These are phyloP conservation scores for Annulohypoxylon nitens DNA, from an alignment of 495 filamentous ascomycete species.

Conservation along the genomic window DNA sequence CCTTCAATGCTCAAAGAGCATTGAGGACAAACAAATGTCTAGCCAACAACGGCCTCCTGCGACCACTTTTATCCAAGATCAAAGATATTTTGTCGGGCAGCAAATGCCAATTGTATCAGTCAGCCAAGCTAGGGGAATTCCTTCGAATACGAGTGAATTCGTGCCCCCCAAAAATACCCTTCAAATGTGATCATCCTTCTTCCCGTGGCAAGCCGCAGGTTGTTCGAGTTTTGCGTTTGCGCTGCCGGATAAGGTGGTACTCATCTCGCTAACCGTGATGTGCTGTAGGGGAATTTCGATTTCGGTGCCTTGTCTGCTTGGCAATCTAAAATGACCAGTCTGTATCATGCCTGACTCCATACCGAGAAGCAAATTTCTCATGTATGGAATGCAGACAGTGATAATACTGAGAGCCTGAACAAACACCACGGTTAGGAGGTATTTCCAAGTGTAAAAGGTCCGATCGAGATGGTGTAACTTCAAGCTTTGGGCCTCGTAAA, in stretches of 20 bases:
- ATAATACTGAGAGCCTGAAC: neutral
- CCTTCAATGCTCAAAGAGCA: neutral
- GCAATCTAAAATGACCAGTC: constrained; percentile 2
- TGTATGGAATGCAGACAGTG: constrained; percentile 9
- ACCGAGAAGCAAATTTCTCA: constrained; percentile 6
- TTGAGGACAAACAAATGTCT: neutral
- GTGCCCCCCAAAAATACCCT: neutral
- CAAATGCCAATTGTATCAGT: neutral
- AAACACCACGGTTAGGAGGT: constrained; percentile 2
- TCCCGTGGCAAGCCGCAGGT: neutral
- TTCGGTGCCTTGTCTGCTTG: neutral
- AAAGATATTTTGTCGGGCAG: neutral
- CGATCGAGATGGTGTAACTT: neutral
- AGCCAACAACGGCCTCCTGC: neutral
- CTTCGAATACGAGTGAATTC: neutral
- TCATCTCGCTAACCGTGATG: neutral
- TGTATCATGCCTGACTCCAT: constrained; percentile 13
- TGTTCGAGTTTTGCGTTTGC: neutral
- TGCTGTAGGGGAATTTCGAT: neutral
- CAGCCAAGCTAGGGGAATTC: neutral
- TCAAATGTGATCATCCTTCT: neutral
- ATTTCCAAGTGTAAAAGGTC: constrained; percentile 11
- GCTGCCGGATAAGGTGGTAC: neutral
- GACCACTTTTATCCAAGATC: neutral
- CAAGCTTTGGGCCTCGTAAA: constrained; percentile 4